Evolutionary conservation across 345 rosid genomes (phyloP).

Genomic region (Mercurialis annua): DNA sequence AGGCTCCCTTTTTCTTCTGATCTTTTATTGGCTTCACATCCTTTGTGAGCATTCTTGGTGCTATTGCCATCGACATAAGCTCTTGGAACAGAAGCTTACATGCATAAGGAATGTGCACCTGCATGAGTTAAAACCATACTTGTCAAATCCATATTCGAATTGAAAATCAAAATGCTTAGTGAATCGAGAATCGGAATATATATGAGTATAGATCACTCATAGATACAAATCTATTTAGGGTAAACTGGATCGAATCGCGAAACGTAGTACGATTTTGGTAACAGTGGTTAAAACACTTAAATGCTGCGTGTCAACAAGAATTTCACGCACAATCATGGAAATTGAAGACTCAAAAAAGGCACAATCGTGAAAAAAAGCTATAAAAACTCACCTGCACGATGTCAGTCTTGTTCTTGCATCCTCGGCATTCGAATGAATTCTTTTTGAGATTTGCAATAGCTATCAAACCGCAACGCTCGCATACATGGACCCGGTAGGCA

Average conservation of each 20-base stretch:
- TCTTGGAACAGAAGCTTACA: constrained; percentile 96
- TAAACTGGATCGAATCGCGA: background rate
- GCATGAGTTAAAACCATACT: no score
- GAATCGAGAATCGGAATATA: no score
- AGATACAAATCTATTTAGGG: background rate
- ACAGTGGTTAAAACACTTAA: no score
- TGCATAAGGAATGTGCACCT: constrained; percentile 94
- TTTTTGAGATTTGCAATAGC: constrained; percentile 94
- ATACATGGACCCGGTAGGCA: constrained; percentile 92
- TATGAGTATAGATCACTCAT: no score
- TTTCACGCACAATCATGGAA: background rate
- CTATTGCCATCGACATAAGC: constrained; percentile 99
- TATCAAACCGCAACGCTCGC: constrained; percentile 85
- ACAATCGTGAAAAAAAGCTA: background rate
- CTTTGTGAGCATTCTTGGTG: constrained; percentile 90
- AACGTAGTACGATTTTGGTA: no score
- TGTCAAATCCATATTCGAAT: no score
- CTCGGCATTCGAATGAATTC: constrained; percentile 89
- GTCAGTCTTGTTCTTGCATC: constrained; percentile 95
- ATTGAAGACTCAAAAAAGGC: background rate
- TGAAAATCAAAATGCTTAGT: no score
- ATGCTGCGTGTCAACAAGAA: no score
- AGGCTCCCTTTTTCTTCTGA: constrained; percentile 62
- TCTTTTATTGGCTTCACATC: constrained; percentile 44
- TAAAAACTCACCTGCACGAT: constrained; percentile 64